phyloP scores from a whole-genome alignment of 495 filamentous ascomycete genomes.

The Penicillium taxi region DNA sequence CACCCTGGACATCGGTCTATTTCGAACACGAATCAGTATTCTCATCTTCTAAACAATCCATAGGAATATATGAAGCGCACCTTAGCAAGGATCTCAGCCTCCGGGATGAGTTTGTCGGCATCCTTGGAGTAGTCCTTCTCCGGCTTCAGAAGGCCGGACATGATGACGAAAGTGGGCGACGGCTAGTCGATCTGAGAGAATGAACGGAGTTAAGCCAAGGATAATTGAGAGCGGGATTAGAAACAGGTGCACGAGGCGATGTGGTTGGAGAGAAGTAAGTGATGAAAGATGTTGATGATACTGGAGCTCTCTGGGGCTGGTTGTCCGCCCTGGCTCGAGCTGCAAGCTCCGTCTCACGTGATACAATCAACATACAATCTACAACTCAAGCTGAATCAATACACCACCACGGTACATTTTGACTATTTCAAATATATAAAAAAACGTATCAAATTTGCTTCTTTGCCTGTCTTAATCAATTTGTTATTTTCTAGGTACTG shows the following conservation, averaged over 20 bases:
- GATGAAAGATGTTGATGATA: conserved; percentile 18
- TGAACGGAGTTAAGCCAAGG: background rate
- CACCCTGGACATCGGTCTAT: conserved; percentile 69
- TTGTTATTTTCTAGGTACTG: too few species aligned
- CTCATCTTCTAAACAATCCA: background rate
- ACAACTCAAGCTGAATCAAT: too few species aligned
- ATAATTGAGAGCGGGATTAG: background rate
- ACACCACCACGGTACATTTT: too few species aligned
- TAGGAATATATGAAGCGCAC: conserved; percentile 34
- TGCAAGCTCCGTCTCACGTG: conserved; percentile 25
- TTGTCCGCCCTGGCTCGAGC: conserved; percentile 18
- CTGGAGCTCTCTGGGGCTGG: conserved; percentile 23
- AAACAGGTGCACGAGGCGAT: conserved; percentile 1
- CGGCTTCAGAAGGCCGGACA: conserved; percentile 59
- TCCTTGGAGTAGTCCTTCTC: conserved; percentile 82
- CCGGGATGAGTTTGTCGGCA: conserved; percentile 81
- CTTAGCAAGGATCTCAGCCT: conserved; percentile 80
- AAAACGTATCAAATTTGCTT: background rate
- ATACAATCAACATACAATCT: conserved; percentile 8
- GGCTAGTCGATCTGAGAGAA: background rate
- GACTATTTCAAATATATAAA: background rate
- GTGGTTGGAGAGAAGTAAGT: conserved; percentile 2
- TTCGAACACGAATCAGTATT: conserved; percentile 3
- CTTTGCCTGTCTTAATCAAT: too few species aligned
- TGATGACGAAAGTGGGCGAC: conserved; percentile 31